Conservation (phyloP, 768 basidiomycete species). For the Lactifluus piperatus region DNA sequence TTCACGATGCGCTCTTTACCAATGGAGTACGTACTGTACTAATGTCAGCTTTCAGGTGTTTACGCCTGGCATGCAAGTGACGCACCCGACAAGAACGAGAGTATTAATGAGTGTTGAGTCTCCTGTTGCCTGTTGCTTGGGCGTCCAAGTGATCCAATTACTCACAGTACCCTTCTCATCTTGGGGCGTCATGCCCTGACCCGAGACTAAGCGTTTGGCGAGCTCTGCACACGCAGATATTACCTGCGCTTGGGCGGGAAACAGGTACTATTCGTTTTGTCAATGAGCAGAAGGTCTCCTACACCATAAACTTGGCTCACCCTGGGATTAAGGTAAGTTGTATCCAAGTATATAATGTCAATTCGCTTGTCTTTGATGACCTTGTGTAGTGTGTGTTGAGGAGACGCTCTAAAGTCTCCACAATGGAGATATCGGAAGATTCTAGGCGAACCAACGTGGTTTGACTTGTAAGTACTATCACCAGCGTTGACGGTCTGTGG, state of each 20-base stretch:
- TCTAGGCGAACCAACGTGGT: constrained; percentile 57
- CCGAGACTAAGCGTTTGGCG: constrained; percentile 46
- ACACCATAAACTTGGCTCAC: constrained; percentile 23
- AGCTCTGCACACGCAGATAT: constrained; percentile 88
- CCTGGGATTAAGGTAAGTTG: constrained; percentile 90
- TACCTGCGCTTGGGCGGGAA: constrained; percentile 92
- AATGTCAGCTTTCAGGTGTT: not conserved
- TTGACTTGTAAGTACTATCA: constrained; percentile 66
- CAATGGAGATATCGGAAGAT: constrained; percentile 90
- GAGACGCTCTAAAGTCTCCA: constrained; percentile 88
- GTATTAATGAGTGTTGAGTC: constrained; percentile 31
- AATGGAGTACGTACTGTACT: constrained; percentile 81
- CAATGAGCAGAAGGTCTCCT: not conserved
- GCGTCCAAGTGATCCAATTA: constrained; percentile 37
- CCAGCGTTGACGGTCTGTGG: constrained; percentile 83
- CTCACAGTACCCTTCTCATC: constrained; percentile 34
- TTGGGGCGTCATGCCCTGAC: constrained; percentile 27
- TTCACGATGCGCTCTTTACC: constrained; percentile 98
- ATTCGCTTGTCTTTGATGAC: constrained; percentile 71
- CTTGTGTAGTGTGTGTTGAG: constrained; percentile 79
- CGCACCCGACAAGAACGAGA: constrained; percentile 69
- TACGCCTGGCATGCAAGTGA: not conserved
- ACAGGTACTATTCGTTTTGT: constrained; percentile 58
- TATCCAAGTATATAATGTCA: constrained; percentile 89
- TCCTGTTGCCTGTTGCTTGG: constrained; percentile 29